Evolutionary conservation across 345 rosid genomes (phyloP).

Genomic region (Camelina laxa): DNA sequence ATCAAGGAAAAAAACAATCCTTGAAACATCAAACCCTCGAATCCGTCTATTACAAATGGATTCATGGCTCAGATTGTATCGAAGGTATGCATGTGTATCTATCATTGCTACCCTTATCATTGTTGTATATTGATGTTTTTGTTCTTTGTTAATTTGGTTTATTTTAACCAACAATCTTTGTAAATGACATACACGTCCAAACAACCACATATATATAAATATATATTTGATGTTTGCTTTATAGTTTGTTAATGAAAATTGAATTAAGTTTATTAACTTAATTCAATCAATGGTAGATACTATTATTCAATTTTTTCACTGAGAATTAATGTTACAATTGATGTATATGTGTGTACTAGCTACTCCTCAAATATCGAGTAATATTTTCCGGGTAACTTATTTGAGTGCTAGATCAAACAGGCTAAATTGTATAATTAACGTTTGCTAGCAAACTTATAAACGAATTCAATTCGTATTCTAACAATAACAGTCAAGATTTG

Average conservation of each 20-base stretch:
- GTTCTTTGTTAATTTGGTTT: conserved; percentile 25
- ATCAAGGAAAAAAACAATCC: neutral
- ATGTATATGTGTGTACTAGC: neutral
- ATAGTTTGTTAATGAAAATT: conserved; percentile 7
- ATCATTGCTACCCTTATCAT: conserved; percentile 24
- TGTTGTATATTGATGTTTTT: conserved; percentile 18
- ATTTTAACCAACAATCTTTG: conserved; percentile 33
- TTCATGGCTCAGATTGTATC: conserved; percentile 19
- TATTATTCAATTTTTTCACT: neutral
- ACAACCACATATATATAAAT: conserved; percentile 8
- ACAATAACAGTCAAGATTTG: neutral
- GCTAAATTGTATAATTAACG: neutral
- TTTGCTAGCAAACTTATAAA: neutral
- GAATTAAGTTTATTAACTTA: neutral
- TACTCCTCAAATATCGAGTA: neutral
- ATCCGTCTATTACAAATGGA: conserved; percentile 41
- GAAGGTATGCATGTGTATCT: conserved; percentile 38
- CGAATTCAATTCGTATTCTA: neutral
- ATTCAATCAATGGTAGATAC: neutral
- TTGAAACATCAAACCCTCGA: conserved; percentile 21
- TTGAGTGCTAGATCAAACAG: neutral
- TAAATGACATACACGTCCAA: conserved; percentile 35
- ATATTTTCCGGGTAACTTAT: neutral
- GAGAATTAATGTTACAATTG: neutral
- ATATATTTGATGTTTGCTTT: conserved; percentile 13